Evolutionary conservation across 352 stramenopile species (phyloP).

Genomic region (Lagenidium sp.): DNA sequence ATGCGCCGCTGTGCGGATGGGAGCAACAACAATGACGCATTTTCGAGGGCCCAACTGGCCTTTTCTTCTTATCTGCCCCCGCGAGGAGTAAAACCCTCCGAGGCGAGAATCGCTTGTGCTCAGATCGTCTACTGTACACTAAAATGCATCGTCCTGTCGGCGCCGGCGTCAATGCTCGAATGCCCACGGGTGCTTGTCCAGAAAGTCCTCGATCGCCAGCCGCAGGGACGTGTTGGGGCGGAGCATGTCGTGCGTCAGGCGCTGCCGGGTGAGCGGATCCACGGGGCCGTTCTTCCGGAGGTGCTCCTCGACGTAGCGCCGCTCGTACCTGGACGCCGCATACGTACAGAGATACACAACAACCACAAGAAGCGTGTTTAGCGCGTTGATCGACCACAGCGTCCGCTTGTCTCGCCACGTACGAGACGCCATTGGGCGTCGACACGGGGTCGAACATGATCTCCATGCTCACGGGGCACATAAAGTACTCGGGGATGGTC

Average conservation of each 20-base stretch:
- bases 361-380: background rate
- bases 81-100: too few relatives aligned
- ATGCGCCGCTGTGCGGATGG: too few relatives aligned
- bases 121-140: too few relatives aligned
- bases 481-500: slow-evolving; percentile 68
- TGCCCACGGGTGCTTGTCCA: slow-evolving; percentile 68
- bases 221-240: slow-evolving; percentile 61
- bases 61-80: too few relatives aligned
- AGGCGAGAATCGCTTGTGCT: too few relatives aligned
- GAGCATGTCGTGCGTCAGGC: slow-evolving; percentile 58
- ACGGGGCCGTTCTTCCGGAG: slow-evolving; percentile 51
- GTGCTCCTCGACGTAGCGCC: slow-evolving; percentile 57
- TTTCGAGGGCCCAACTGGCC: too few relatives aligned
- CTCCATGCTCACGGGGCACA: slow-evolving; percentile 80
- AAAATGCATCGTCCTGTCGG: too few relatives aligned
- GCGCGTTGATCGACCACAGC: background rate
- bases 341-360: slow-evolving; percentile 1
- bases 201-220: slow-evolving; percentile 59
- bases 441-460: slow-evolving; percentile 72
- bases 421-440: slow-evolving; percentile 75
- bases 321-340: slow-evolving; percentile 33
- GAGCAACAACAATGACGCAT: too few relatives aligned
- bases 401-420: slow-evolving; percentile 8
- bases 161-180: slow-evolving; percentile 58
- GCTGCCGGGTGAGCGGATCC: slow-evolving; percentile 61